phyloP scores from a whole-genome alignment of 148 eudicot genomes.

The Diospyros lotus region DNA sequence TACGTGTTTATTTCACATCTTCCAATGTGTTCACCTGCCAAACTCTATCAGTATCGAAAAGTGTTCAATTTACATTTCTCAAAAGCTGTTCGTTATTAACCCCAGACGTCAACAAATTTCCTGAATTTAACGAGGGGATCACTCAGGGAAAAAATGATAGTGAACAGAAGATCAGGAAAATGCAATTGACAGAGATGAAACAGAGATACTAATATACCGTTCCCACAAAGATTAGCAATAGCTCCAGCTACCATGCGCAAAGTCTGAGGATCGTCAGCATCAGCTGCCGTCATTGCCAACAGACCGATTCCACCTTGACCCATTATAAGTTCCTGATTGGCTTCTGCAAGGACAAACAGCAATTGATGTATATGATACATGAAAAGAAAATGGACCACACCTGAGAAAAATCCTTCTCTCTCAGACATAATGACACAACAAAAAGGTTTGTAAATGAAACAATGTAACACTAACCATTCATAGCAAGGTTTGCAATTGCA shows the following conservation, averaged over 20 bases:
- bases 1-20: not conserved
- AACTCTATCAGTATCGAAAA: no score
- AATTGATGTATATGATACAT: not conserved
- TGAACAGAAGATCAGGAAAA: not conserved
- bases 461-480: constrained; percentile 59
- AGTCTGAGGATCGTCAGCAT: constrained; percentile 99
- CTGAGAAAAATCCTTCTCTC: no score
- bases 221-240: constrained; percentile 95
- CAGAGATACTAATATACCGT: constrained; percentile 44
- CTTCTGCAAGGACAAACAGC: constrained; percentile 49
- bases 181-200: not conserved
- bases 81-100: not conserved
- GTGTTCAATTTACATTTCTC: not conserved
- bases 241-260: constrained; percentile 99
- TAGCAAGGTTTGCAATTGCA: constrained; percentile 99
- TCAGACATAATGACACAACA: no score
- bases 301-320: constrained; percentile 94
- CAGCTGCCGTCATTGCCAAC: constrained; percentile 82
- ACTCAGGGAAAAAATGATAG: constrained; percentile 2
- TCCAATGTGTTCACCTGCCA: not conserved
- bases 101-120: not conserved
- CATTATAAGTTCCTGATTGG: constrained; percentile 92
- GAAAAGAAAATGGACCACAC: no score
- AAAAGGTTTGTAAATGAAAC: no score
- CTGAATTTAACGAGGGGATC: not conserved